phyloP scores from a whole-genome alignment of 192 early-diverging fungal genomes.

The Rhizophagus clarus region DNA sequence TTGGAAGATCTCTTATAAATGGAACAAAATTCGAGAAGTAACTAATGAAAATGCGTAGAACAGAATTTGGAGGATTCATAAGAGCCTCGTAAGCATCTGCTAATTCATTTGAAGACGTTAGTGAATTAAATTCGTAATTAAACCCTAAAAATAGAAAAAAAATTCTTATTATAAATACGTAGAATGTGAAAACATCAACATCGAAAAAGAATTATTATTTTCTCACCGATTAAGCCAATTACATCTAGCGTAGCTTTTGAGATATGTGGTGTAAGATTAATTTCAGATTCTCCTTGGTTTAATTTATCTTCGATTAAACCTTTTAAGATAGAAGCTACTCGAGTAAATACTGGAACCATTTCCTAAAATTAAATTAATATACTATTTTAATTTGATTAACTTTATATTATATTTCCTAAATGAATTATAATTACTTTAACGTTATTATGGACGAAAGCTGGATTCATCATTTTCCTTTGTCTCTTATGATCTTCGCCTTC shows the following conservation, averaged over 20 bases:
- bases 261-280: constrained; percentile 42
- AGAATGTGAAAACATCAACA: background rate
- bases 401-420: too few relatives aligned
- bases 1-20: constrained; percentile 32
- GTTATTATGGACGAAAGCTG: too few relatives aligned
- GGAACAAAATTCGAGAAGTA: constrained; percentile 35
- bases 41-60: constrained; percentile 31
- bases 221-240: too few relatives aligned
- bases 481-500: too few relatives aligned
- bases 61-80: constrained; percentile 22
- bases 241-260: constrained; percentile 47
- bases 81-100: constrained; percentile 43
- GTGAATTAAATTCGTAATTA: too few relatives aligned
- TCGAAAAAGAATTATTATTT: background rate
- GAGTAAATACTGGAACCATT: too few relatives aligned
- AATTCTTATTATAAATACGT: constrained; percentile 36
- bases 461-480: too few relatives aligned
- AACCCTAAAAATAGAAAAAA: constrained; percentile 48
- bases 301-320: too few relatives aligned
- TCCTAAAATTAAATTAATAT: too few relatives aligned
- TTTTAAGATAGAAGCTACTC: too few relatives aligned
- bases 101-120: constrained; percentile 43
- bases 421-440: background rate
- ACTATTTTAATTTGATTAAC: too few relatives aligned
- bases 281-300: constrained; percentile 31